phyloP scores from a whole-genome alignment of 371 early-diverging fungal species.

The Synchytrium microbalum region DNA sequence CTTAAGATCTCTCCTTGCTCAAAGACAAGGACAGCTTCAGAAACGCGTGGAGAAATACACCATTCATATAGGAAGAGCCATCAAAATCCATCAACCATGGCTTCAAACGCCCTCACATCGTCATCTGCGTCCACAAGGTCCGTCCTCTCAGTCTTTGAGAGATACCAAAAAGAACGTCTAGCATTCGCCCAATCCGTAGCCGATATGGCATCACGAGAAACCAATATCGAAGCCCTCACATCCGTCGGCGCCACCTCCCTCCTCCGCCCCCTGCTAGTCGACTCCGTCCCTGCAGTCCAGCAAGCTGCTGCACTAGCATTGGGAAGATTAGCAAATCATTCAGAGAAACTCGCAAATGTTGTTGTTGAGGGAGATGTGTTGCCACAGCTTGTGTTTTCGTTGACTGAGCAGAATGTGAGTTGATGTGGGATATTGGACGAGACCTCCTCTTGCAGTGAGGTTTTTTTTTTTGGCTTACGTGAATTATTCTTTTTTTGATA shows the following conservation, averaged over 20 bases:
- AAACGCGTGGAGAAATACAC: no score
- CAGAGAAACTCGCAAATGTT: slow-evolving; percentile 38
- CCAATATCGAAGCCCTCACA: slow-evolving; percentile 44
- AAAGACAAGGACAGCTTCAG: no score
- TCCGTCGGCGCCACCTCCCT: slow-evolving; percentile 39
- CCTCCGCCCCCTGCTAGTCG: slow-evolving; percentile 43
- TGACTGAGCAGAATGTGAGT: slow-evolving; percentile 42
- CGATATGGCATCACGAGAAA: slow-evolving; percentile 45
- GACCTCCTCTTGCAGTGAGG: neutral
- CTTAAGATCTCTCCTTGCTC: no score
- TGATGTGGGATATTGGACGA: neutral
- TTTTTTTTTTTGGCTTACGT: no score
- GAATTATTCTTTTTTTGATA: neutral
- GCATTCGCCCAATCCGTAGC: slow-evolving; percentile 48
- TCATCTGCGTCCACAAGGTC: slow-evolving; percentile 11
- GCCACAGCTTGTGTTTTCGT: slow-evolving; percentile 42
- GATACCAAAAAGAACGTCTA: slow-evolving; percentile 46
- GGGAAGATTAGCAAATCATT: slow-evolving; percentile 46
- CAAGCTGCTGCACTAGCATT: slow-evolving; percentile 50
- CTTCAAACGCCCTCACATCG: neutral
- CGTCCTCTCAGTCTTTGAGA: slow-evolving; percentile 42
- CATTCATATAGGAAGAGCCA: no score
- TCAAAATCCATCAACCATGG: no score
- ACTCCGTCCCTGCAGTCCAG: slow-evolving; percentile 46
- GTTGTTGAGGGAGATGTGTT: slow-evolving; percentile 45